Base-by-base conservation (phyloP, 805 yeast genomes). In the Wickerhamomyces canadensis region DNA sequence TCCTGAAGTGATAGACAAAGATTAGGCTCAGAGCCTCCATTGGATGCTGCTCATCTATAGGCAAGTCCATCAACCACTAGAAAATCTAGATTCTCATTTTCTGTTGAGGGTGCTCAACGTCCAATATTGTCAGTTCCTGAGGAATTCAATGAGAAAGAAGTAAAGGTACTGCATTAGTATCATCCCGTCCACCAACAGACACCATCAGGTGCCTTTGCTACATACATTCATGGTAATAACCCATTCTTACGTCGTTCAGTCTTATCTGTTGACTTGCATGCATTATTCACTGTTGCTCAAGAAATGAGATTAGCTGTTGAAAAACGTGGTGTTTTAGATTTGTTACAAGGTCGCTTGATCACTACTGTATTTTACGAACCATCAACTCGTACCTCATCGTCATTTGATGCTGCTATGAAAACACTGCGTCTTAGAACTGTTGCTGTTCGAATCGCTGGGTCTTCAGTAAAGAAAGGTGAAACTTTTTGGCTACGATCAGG, bases 381-480 rank as follows among this genome's bases (percentile, higher is more conserved):
- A 51, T 87, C 96, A 6, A 94, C 99, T 27, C 78, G 99, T 67
- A 93, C 99, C 24, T 78, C 94, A 15, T 80, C 97, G 17, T 93
- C 98, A 1, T 94, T 94, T 61, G 96, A 93, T 62, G 96, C 96
- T 53, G 99, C 99, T 43, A 93, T 93, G 98, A 97, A 93, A 72
- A 84, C 98, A 69, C 74, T 93, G 54, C 98, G 99, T 62, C 98
- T 98, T 59, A 79, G 96, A 65, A 95, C 88, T 51, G 84, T 94
- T 49, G 76, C 94, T 38, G 84, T 93, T 47, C 74, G 84, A 45
- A 84, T 93, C 43, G 78, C 76, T 47, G 74, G 88, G 24, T 89
- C 98, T n/a, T 86, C 96, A 18, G 96, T 89, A 34, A 85, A 87
- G 70, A 93, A 93, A 74, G 99, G 99, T 50, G 99, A 93, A 72